Evolutionary conservation across 2,329 filamentous ascomycete species (phyloP).

Genomic region (Xylariaceae sp.): DNA sequence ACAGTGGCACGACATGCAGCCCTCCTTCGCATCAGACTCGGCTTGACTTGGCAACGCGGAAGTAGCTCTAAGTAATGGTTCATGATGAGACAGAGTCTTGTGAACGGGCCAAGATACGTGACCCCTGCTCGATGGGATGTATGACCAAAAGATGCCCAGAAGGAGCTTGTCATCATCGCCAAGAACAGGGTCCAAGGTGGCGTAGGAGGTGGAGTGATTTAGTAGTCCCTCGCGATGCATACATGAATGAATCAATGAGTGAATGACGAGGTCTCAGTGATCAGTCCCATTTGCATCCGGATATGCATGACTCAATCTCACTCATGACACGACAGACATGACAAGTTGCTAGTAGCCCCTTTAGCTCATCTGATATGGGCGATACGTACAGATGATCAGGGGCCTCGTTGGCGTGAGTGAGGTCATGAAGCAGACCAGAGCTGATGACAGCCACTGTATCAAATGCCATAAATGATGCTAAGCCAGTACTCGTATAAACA

Average conservation of each 20-base stretch:
- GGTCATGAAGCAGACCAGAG: background rate
- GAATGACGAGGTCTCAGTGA: background rate
- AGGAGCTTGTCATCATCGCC: too few species aligned
- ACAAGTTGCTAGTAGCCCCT: background rate
- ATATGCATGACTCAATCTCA: background rate
- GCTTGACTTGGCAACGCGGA: background rate
- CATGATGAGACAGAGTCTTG: background rate
- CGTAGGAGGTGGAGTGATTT: background rate
- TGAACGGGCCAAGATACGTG: background rate
- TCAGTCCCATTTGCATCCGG: background rate
- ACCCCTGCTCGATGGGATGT: background rate
- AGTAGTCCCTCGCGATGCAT: background rate
- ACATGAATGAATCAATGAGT: background rate
- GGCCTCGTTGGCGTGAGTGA: background rate
- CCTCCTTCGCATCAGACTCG: background rate
- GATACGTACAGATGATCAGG: conserved; percentile 4
- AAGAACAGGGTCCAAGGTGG: background rate
- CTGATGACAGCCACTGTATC: background rate
- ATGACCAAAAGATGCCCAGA: background rate
- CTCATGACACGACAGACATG: background rate
- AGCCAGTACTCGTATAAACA: background rate
- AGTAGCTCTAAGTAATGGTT: too few species aligned
- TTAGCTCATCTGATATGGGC: conserved; percentile 2
- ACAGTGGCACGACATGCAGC: background rate
- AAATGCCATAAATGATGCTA: conserved; percentile 4